Base-by-base conservation (phyloP, 2,329 filamentous ascomycete genomes). In the Fusarium sp. region DNA sequence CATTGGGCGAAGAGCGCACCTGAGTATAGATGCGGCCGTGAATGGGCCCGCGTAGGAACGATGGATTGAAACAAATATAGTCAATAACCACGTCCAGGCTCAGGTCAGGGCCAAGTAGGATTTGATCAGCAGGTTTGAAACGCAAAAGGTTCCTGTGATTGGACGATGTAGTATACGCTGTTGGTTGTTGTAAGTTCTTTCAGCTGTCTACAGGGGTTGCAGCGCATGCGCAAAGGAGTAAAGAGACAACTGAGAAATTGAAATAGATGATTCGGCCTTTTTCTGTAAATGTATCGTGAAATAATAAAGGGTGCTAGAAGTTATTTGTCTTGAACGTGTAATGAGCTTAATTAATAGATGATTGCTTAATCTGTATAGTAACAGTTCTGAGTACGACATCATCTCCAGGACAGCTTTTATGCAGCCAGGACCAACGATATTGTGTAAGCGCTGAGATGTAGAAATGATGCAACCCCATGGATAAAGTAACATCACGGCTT, bases 131-230 rank as follows among this genome's bases (percentile, higher is more conserved):
- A 53, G 38, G 28, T 35, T 42, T 46, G 61, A 65, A 65, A 65
- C 61, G 7, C 2, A 9, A 1, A 5, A 8, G 2, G 1, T 3
- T 13, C 25, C 36, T 19, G 4, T 7, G 22, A 64, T 64, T 68
- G 71, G 79, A 19, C 76, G 81, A 13, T 81, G 77, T 77, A 61
- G 83, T 46, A 56, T 43, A 11, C 61, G 65, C 41, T 65, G 75
- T 44, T 63, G 58, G 61, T 65, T 51, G 46, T 19, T 54, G 47
- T 29, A 40, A 36, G 58, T 70, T 8, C 75, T 42, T 38, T 51
- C 31, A 40, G 50, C 36, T 62, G 12, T 28, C 11, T 48, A 72
- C 58, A 61, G 50, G 58, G 58, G 51, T 49, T 22, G 44, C 22
- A 51, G 51, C 19, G 19, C 28, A 44, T 7, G 22, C 36, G 10